Percentiles rank a stretch among this genome's conserved stretches.
These are phyloP conservation scores for Chaetomium sp. DNA, from an alignment of 2,329 filamentous ascomycete genomes.

Conservation along the genomic window DNA sequence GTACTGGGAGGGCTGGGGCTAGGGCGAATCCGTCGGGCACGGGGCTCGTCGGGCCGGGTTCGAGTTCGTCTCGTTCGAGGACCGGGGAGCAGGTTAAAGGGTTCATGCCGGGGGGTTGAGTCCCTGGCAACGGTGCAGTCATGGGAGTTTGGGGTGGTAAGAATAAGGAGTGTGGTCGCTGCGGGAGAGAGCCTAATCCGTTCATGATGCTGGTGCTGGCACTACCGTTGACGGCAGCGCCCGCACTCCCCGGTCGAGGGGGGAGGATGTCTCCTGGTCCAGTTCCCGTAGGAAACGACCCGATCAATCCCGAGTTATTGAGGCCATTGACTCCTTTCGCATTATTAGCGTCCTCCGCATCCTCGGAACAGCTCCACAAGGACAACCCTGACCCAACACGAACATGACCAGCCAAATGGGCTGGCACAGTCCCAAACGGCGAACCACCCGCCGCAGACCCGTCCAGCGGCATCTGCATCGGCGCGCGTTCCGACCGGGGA, in stretches of 20 bases:
- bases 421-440: slow-evolving; percentile 9
- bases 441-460: neutral
- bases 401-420: slow-evolving; percentile 28
- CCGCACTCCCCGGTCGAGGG: slow-evolving; percentile 16
- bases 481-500: slow-evolving; percentile 39
- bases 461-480: neutral
- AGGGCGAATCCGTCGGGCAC: slow-evolving; percentile 6
- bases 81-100: slow-evolving; percentile 32
- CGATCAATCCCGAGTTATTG: slow-evolving; percentile 32
- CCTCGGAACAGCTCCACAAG: slow-evolving; percentile 42
- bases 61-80: slow-evolving; percentile 34
- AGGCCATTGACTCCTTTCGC: neutral
- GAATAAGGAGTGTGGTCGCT: slow-evolving; percentile 11
- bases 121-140: slow-evolving; percentile 15
- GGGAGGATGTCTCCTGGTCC: slow-evolving; percentile 15
- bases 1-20: slow-evolving; percentile 24
- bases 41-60: slow-evolving; percentile 5
- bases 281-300: neutral
- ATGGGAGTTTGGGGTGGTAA: slow-evolving; percentile 10
- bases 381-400: slow-evolving; percentile 47
- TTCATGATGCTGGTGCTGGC: neutral
- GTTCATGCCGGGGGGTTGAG: neutral
- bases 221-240: neutral
- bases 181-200: neutral
- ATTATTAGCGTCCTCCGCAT: slow-evolving; percentile 2